These are phyloP conservation scores for Elymus sibiricus DNA, from an alignment of 176 grass and related monocot genomes.

Conservation along the genomic window DNA sequence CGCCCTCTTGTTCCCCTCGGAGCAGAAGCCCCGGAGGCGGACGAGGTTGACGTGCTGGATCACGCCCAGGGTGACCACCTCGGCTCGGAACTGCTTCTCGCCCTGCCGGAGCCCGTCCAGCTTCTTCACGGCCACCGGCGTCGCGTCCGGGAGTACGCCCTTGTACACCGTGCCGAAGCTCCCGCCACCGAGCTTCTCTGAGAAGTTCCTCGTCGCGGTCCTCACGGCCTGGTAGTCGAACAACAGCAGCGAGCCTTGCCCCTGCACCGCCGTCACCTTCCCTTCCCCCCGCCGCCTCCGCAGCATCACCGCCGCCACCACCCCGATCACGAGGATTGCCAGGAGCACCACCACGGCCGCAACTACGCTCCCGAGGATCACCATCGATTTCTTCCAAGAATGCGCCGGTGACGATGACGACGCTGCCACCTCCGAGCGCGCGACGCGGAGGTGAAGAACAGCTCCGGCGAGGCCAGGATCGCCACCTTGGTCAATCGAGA, in stretches of 20 bases:
- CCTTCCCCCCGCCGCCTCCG: conserved; percentile 32
- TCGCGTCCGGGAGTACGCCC: conserved; percentile 22
- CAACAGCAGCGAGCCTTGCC: conserved; percentile 43
- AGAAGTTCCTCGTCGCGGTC: conserved; percentile 38
- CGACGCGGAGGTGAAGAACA: conserved; percentile 37
- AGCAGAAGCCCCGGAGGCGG: conserved; percentile 47
- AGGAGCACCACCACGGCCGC: conserved; percentile 30
- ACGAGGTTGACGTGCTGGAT: conserved; percentile 48
- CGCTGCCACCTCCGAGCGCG: conserved; percentile 29
- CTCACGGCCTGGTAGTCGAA: conserved; percentile 37
- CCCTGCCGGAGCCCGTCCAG: conserved; percentile 39
- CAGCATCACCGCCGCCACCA: conserved; percentile 3
- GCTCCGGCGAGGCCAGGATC: background rate
- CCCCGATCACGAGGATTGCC: conserved; percentile 2
- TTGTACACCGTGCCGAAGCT: conserved; percentile 49
- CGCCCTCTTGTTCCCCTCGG: conserved; percentile 38
- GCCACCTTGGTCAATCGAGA: background rate
- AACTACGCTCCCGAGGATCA: conserved; percentile 8
- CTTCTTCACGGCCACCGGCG: conserved; percentile 43
- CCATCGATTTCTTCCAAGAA: conserved; percentile 46
- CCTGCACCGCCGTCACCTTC: conserved; percentile 41
- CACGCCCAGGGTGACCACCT: conserved; percentile 48
- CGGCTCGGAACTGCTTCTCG: conserved; percentile 47
- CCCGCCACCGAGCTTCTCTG: conserved; percentile 44
- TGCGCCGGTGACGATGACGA: background rate